Base-by-base conservation (phyloP, 768 basidiomycete genomes). In the Lyophyllum atratum region DNA sequence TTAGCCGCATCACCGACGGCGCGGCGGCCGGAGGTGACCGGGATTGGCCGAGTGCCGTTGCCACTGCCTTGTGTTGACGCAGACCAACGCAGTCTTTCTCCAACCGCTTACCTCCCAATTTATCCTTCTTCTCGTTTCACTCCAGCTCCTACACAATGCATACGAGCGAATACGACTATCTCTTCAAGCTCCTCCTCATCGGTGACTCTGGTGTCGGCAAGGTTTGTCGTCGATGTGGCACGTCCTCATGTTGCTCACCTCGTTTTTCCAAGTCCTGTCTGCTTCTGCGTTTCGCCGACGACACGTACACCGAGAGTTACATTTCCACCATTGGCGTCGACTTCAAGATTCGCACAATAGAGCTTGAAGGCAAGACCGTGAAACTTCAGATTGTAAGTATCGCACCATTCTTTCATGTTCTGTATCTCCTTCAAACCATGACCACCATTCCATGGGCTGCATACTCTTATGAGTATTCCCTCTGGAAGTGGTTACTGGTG, bases 281-380 rank as follows among this genome's bases (percentile, higher is more conserved):
- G 64, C 86, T 94, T 61, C 82, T 94, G 63, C 93, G 93, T 71
- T 94, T 94, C 67, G 91, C 92, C 59, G 96, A 98, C 76, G 96
- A 98, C 74, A 92, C 94, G 49, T 98, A 95, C 81, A 97, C 96
- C 51, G 94, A 96, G 72, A 93, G 91, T 65, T 98, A 96, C 76
- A 95, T 98, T 71, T 92, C 89, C 57, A 98, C 96, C 37, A 98
- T 98, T 74, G 97, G 97, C 63, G 94, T 98, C 56, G 95, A 97
- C 80, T 97, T 97, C 80, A 96, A 95, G 89, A 98, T 98, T 78
- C 86, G 96, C 59, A 98, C 96, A 33, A 98, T 98, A 75, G 96
- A 98, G 73, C 82, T 98, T 53, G 96, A 98, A 69, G 96, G 96
- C 58, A 97, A 97, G 88, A 93, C 92, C 1, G 93, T 98, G 73